Percentiles rank a stretch among this genome's conserved stretches.
Conservation (phyloP, 257 asterid species). For the Solanum sejunctum region DNA sequence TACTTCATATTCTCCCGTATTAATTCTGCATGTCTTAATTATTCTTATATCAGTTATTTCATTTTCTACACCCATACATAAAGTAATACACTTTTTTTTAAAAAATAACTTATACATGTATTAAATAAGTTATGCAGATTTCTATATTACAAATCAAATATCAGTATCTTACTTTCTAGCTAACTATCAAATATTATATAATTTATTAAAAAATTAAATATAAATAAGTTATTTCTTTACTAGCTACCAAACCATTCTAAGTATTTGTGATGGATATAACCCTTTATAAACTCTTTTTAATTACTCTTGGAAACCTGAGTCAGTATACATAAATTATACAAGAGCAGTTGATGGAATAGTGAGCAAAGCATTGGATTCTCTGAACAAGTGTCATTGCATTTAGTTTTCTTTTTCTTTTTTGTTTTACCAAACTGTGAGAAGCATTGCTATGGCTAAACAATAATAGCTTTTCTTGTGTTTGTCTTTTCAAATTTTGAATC, state of each 20-base stretch:
- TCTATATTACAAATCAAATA: too few species aligned
- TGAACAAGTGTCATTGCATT: background rate
- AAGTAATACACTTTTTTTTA: too few species aligned
- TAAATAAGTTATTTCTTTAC: background rate
- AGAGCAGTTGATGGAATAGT: background rate
- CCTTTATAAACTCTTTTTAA: background rate
- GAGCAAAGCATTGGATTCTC: constrained; percentile 7
- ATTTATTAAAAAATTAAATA: too few species aligned
- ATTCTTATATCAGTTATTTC: background rate
- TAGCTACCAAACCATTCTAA: background rate
- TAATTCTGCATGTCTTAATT: background rate
- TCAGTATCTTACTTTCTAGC: too few species aligned
- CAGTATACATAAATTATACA: background rate
- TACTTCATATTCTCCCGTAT: background rate
- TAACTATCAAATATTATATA: too few species aligned
- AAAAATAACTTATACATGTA: too few species aligned
- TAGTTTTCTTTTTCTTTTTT: background rate
- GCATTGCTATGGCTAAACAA: background rate
- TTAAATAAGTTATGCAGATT: too few species aligned
- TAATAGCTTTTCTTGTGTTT: background rate
- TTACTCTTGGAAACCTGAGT: background rate
- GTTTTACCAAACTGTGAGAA: background rate
- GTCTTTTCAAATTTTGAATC: too few species aligned
- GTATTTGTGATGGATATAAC: background rate
- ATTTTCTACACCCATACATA: background rate